Evolutionary conservation across 176 grass and related monocot genomes (phyloP), one percentile per base, ranked within the genome.

Genomic region (Bromus sterilis): DNA sequence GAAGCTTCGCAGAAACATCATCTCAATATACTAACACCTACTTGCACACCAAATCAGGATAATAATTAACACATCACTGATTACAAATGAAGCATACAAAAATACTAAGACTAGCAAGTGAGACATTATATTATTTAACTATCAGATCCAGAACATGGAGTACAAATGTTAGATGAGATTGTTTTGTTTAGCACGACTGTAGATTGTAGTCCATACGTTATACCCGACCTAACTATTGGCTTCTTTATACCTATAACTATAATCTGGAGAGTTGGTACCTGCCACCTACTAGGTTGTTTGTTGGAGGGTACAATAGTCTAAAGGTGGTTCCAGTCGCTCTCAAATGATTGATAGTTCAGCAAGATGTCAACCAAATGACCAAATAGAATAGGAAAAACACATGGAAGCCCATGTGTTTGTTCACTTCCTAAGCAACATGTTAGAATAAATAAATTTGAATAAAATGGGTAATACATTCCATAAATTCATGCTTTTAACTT

Each of bases 241-340:
- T 76, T 83, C 24, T 81, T 32, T 49, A 9, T 63, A 44, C 42
- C 55, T 85, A 61, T 81, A 85, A 42, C 15, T 65, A 44, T 46
- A 49, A 79, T 88, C 60, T 55, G 11, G 11, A 71, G 82, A 85
- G 77, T 67, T 71, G 77, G 77, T 85, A 76, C 55, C 71, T 89
- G 66, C 70, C 68, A 80, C 82, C 82, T 80, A 85, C 51, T 84
- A 51, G 70, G 11, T 42, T 85, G 75, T 76, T 84, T 74, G 46
- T 84, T 23, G 49, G 29, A 78, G 56, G 60, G 46, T 77, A 39
- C 73, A 89, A 82, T 76, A 73, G 78, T 72, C 12, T 18, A 66
- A 76, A 80, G 79, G 83, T 75, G 59, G 66, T 86, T 89, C 75
- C 13, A 82, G 72, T 86, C 25, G 48, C 68, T 82, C 39, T 90